Evolutionary conservation across 1,284 basidiomycete species (phyloP).

Genomic region (Naganishia liquefaciens): DNA sequence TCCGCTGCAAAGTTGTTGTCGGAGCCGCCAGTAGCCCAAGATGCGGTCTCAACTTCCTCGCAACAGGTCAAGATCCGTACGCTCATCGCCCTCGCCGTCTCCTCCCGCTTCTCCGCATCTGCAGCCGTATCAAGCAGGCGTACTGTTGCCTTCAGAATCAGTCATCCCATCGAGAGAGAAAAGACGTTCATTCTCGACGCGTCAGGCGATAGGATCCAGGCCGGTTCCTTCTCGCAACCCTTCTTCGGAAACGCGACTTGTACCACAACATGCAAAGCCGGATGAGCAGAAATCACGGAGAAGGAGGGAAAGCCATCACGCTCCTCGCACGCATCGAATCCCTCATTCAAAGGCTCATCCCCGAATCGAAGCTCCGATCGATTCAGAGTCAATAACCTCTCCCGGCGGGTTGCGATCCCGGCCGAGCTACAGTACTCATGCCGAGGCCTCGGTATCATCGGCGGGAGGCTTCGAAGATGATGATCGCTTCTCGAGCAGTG

Average conservation of each 20-base stretch:
- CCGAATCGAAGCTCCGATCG: not conserved
- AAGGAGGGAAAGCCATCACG: constrained; percentile 4
- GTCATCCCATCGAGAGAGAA: not conserved
- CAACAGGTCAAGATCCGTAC: constrained; percentile 14
- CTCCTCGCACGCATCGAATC: not conserved
- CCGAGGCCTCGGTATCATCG: constrained; percentile 21
- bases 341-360: not conserved
- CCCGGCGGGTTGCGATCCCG: not conserved
- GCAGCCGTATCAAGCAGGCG: not conserved
- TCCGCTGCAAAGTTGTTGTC: too few species aligned
- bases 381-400: too few species aligned
- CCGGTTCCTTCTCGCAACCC: not conserved
- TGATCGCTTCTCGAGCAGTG: constrained; percentile 18
- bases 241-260: not conserved
- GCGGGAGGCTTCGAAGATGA: constrained; percentile 11
- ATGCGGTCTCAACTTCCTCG: constrained; percentile 19
- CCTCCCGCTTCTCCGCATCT: constrained; percentile 15
- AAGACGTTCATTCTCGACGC: constrained; percentile 11
- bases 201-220: constrained; percentile 1
- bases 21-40: not conserved
- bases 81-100: constrained; percentile 19
- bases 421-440: constrained; percentile 9
- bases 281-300: not conserved
- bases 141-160: not conserved
- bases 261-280: not conserved